phyloP scores from a whole-genome alignment of 345 rosid genomes.

The Crucihimalaya himalaica region DNA sequence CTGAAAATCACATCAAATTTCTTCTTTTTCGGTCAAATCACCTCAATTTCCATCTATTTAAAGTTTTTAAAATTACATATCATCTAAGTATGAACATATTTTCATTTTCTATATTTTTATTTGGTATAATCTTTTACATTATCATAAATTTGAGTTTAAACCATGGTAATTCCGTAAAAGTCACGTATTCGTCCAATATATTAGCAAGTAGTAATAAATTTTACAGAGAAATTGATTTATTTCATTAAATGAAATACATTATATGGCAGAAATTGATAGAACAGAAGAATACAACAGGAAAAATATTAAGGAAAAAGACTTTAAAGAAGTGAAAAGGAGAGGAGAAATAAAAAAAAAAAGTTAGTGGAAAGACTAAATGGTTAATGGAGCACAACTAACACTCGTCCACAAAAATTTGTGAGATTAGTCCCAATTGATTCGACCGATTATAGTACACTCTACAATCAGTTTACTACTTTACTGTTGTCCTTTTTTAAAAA shows the following conservation, averaged over 20 bases:
- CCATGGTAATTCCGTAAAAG: neutral
- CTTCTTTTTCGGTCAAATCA: too few relatives aligned
- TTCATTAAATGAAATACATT: neutral
- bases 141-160: neutral
- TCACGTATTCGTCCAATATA: neutral
- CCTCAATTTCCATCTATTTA: neutral
- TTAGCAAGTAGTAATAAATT: neutral
- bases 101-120: neutral
- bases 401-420: conserved; percentile 28
- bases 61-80: neutral
- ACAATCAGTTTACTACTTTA: conserved; percentile 1
- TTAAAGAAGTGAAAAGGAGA: conserved; percentile 23
- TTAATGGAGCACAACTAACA: conserved; percentile 30
- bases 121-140: neutral
- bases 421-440: conserved; percentile 38
- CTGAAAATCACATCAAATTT: too few relatives aligned
- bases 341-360: neutral
- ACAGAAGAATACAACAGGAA: neutral
- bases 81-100: neutral
- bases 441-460: conserved; percentile 39
- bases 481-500: conserved; percentile 14
- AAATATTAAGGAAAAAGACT: neutral
- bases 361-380: conserved; percentile 31
- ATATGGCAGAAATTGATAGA: neutral
- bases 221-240: neutral